These are phyloP conservation scores for Trichoderma atrobrunneum DNA, from an alignment of 2,329 filamentous ascomycete species.

Conservation along the genomic window DNA sequence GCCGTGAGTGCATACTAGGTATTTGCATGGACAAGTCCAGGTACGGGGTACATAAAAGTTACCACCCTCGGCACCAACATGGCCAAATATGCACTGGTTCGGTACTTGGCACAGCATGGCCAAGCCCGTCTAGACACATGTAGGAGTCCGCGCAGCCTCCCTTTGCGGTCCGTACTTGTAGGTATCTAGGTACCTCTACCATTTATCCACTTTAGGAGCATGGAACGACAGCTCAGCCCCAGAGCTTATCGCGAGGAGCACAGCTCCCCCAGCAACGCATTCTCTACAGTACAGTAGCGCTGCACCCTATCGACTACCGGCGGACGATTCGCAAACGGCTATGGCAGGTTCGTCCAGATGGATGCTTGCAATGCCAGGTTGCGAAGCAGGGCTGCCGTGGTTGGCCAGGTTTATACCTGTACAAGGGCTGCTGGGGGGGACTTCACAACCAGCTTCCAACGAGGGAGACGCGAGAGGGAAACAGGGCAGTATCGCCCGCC, in stretches of 20 bases:
- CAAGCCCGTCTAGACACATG: background rate
- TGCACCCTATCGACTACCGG: background rate
- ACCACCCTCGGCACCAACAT: background rate
- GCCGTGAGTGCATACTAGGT: background rate
- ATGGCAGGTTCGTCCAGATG: background rate
- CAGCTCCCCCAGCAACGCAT: background rate
- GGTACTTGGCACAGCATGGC: background rate
- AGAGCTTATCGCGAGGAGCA: conserved; percentile 3
- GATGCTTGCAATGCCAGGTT: background rate
- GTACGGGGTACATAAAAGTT: background rate
- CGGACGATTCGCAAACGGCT: background rate
- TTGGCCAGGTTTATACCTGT: background rate
- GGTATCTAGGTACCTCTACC: background rate
- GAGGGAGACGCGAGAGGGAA: background rate
- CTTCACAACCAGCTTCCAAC: background rate
- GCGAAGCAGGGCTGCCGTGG: background rate
- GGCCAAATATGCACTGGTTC: background rate
- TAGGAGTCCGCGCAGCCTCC: background rate
- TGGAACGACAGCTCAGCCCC: background rate
- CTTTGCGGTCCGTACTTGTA: background rate
- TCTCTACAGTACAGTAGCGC: background rate
- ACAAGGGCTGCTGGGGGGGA: background rate
- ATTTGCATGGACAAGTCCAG: background rate
- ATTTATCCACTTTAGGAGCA: background rate
- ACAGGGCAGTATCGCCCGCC: background rate